Base-by-base conservation (phyloP, 2,329 filamentous ascomycete species). In the Clarireedia homoeocarpa region DNA sequence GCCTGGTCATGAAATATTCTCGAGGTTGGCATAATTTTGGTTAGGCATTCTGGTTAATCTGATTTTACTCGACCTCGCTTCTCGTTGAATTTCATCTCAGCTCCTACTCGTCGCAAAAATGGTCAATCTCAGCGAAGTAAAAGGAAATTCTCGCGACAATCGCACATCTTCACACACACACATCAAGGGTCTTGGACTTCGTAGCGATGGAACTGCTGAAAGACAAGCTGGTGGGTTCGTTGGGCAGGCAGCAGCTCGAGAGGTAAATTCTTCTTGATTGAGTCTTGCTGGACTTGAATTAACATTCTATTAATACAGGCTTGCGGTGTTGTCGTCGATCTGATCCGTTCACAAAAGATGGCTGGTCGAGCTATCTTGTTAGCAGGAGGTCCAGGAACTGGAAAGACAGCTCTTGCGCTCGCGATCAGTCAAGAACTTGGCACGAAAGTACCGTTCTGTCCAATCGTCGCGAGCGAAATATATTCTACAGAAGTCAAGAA, bases 401-500 rank as follows among this genome's bases (percentile, higher is more conserved):
- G 94, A 72, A 99, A 99, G 79, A 99, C 94, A 27, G 94, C 94
- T 27, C 83, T 99, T 62, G 94, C 94, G 49, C 82, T 97, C 59
- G 94, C 94, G 49, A 89, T 99, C 65, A 95, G 90, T 72, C 94
- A 97, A 74, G 94, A 99, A 73, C 80, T 99, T 63, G 94, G 94
- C 65, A 96, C 91, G 50, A 97, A 96, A 77, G 95, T 99, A 56
- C 94, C 94, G 6, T 99, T 99, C 72, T 96, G 94, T 73, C 91
- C 92, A 40, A 97, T 99, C 70, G 94, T 96, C 53, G 94, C 91
- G 66, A 96, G 91, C 77, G 94, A 99, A 74, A 88, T 99, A 67
- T 99, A 96, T 76, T 96, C 90, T 65, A 87, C 92, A 47, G 94
- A 99, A 74, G 91, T 99, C 62, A 99, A 99, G 83, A 99, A 99